These are phyloP conservation scores for Meredithiella fracta DNA, from an alignment of 2,329 filamentous ascomycete species.

Conservation along the genomic window DNA sequence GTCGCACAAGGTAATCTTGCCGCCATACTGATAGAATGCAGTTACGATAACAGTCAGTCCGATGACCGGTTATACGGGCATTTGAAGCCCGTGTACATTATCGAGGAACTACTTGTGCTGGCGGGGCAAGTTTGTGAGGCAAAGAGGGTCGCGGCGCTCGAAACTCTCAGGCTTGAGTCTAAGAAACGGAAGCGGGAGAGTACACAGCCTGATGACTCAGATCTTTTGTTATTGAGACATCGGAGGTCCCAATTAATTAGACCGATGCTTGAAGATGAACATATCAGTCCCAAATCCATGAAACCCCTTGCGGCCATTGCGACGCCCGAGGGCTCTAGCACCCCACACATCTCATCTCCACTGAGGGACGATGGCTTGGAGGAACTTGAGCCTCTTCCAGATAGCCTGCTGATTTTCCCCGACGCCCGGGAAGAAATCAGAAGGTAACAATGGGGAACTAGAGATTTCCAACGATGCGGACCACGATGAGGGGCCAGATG, in stretches of 20 bases:
- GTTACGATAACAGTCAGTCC: slow-evolving; percentile 65
- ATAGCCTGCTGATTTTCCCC: slow-evolving; percentile 31
- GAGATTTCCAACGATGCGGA: slow-evolving; percentile 14
- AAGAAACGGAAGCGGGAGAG: slow-evolving; percentile 50
- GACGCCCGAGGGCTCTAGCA: slow-evolving; percentile 12
- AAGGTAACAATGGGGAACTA: background rate
- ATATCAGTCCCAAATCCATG: slow-evolving; percentile 36
- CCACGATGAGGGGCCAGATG: slow-evolving; percentile 16
- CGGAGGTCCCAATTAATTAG: slow-evolving; percentile 10
- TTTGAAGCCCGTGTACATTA: slow-evolving; percentile 65
- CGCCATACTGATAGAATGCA: slow-evolving; percentile 91
- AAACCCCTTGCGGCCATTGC: slow-evolving; percentile 17
- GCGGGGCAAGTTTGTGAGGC: slow-evolving; percentile 51
- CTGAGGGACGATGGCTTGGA: slow-evolving; percentile 5
- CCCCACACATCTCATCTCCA: slow-evolving; percentile 9
- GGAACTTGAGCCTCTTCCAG: slow-evolving; percentile 15
- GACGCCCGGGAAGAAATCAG: slow-evolving; percentile 25
- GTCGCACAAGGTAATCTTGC: slow-evolving; percentile 54
- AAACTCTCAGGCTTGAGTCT: slow-evolving; percentile 21
- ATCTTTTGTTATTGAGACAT: background rate
- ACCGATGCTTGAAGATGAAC: slow-evolving; percentile 23
- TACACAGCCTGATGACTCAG: background rate
- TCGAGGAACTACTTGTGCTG: slow-evolving; percentile 59
- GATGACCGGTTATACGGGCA: slow-evolving; percentile 77
- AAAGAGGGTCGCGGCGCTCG: slow-evolving; percentile 20